Base-by-base conservation (phyloP, 1,139 yeast genomes). In the Geotrichum carabidarum region DNA sequence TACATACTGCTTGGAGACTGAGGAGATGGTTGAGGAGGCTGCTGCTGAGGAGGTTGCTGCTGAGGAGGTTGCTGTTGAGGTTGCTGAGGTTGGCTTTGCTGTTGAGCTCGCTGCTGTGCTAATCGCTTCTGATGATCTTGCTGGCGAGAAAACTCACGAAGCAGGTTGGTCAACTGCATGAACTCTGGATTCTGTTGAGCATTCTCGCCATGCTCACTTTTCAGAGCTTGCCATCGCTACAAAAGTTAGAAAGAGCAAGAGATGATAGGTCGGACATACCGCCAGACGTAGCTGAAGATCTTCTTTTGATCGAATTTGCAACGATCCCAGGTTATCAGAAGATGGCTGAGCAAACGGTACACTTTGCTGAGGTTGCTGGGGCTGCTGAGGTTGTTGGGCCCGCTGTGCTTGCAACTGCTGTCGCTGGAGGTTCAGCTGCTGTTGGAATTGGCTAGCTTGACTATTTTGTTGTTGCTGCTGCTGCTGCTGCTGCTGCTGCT, bases 21-120 rank as follows among this genome's bases (percentile, higher is more conserved):
- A 27, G 37, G 22, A 11, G 38, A 14, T 5, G 37, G 38, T 5
- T n/a, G 49, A 8, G 27, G 49, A 32, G 27, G 41, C 14, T 35
- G 49, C 14, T 27, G 48, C 32, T 14, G 40, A n/a, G 40, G 14
- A 45, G 61, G 62, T 31, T 37, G 47, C 34, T 44, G 49, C 2
- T 42, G 53, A 5, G 34, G 55, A 8, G 51, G 40, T 51, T 27
- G 55, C 18, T 38, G 53, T 36, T 43, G 44, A n/a, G 53, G 58
- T 49, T 59, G 60, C 50, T 56, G 61, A 43, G 58, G 58, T 46
- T 55, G 63, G 43, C 57, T 62, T 30, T 48, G 60, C 55, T 55
- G 65, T 46, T 58, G 68, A 53, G 58, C 59, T 56, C 62, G 83
- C 88, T 1, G 95, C 83, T 68, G 84, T 79, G 68, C 59, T 40